Evolutionary conservation across 2,329 filamentous ascomycete species (phyloP).

Genomic region (Coniochaeta sp.): DNA sequence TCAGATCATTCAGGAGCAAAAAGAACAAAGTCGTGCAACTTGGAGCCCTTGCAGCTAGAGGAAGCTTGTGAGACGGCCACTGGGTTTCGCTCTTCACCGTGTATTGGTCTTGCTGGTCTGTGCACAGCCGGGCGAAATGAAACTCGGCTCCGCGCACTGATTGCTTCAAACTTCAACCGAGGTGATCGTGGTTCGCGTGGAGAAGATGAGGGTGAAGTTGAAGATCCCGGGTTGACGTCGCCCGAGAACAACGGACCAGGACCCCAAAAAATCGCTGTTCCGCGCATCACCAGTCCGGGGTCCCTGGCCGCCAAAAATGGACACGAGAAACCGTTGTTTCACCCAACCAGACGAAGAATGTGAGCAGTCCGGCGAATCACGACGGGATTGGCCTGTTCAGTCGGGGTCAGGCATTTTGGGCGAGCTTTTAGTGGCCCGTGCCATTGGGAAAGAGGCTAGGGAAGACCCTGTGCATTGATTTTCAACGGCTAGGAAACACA

Average conservation of each 20-base stretch:
- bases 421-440: not conserved
- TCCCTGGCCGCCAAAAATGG: conserved; percentile 26
- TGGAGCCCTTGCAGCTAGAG: not conserved
- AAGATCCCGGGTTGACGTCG: not conserved
- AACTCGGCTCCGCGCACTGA: not conserved
- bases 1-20: not conserved
- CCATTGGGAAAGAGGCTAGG: not conserved
- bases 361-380: not conserved
- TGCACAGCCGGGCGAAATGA: not conserved
- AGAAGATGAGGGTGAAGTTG: not conserved
- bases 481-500: not conserved
- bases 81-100: no score
- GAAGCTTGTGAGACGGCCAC: no score
- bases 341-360: conserved; percentile 21
- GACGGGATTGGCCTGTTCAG: not conserved
- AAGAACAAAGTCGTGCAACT: not conserved
- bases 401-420: conserved; percentile 2
- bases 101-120: not conserved
- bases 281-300: conserved; percentile 9
- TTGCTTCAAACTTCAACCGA: not conserved
- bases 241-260: not conserved
- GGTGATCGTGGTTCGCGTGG: not conserved
- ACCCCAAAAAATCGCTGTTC: not conserved
- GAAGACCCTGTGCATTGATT: not conserved
- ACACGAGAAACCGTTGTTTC: conserved; percentile 37